Evolutionary conservation across 2,329 filamentous ascomycete species (phyloP).

Genomic region (Monilinia polystroma): DNA sequence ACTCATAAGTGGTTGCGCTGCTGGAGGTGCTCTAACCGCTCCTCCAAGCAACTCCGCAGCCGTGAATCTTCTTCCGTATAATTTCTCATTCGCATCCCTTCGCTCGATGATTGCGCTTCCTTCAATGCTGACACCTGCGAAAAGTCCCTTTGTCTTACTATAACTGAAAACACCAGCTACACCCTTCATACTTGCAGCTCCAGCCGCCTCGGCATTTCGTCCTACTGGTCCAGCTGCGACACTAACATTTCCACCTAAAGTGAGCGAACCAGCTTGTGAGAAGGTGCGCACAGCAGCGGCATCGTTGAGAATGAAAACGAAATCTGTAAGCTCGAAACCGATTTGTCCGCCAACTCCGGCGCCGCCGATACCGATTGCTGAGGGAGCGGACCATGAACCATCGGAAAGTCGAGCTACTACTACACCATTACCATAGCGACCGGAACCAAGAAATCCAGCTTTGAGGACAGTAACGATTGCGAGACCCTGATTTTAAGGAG

Average conservation of each 20-base stretch:
- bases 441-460: slow-evolving; percentile 81
- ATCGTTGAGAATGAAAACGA: slow-evolving; percentile 98
- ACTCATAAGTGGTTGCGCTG: slow-evolving; percentile 79
- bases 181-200: slow-evolving; percentile 84
- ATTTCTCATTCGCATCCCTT: slow-evolving; percentile 93
- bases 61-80: slow-evolving; percentile 81
- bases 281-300: slow-evolving; percentile 86
- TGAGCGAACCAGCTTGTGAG: slow-evolving; percentile 86
- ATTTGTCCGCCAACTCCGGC: slow-evolving; percentile 85
- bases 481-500: slow-evolving; percentile 57
- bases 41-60: slow-evolving; percentile 81
- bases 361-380: slow-evolving; percentile 76
- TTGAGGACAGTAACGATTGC: slow-evolving; percentile 85
- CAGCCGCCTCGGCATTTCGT: slow-evolving; percentile 92
- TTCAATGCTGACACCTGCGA: slow-evolving; percentile 92
- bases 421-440: slow-evolving; percentile 76
- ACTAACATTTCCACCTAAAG: slow-evolving; percentile 92
- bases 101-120: slow-evolving; percentile 91
- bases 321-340: slow-evolving; percentile 85
- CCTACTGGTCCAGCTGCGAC: slow-evolving; percentile 92
- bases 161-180: slow-evolving; percentile 95
- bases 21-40: slow-evolving; percentile 71
- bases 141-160: slow-evolving; percentile 95
- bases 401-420: slow-evolving; percentile 77
- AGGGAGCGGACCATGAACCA: slow-evolving; percentile 77